Evolutionary conservation across 352 stramenopile species (phyloP), one percentile per base, ranked within the genome.

Genomic region (Globisporangium abappressorium): DNA sequence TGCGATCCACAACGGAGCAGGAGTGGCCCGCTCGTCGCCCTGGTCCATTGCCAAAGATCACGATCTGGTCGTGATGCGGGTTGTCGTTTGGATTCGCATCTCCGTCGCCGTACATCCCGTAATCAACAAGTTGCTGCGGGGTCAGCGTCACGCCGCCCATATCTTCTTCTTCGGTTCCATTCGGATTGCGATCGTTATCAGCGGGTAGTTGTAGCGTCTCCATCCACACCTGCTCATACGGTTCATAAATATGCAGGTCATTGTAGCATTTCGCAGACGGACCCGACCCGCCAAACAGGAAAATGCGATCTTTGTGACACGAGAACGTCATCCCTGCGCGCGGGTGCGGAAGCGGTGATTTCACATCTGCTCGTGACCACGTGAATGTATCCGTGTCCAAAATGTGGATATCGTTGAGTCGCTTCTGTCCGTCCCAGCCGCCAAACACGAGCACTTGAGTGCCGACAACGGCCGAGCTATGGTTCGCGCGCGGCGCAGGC

Each of bases 401-500:
- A 38, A 98, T 85, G 77, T 98, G 91, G 62, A 99, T 91, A 76
- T 98, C 96, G 75, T 98, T 99, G 12, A 99, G 82, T 57, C 94
- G 80, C 67, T 97, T 85, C 41, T 86, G 84, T n/a, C 90, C 90
- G 68, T 97, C 86, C 95, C 95, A 99, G 60, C 96, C 95, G 51
- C 96, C 96, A 79, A 99, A 99, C 41, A 99, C 81, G 62, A 98
- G 97, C 57, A 99, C 75, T 30, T 90, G 73, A 43, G 77, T 65
- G 34, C 92, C 79, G 6, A 98, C 76, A 22, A 98, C 69, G 6
- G 93, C 92, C 33, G 89, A 98, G 74, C 90, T 97, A 82, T 99
- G 96, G 81, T 98, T 98, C 9, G 96, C 96, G 9, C 96, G 77
- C 57, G 91, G 89, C 34, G 94, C 89, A 6, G 96, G 96, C 26